A percentile compares a stretch with the other conserved stretches of the same genome.
Evolutionary conservation across 495 filamentous ascomycete genomes (phyloP).

Genomic region (Aspergillus cristatus): DNA sequence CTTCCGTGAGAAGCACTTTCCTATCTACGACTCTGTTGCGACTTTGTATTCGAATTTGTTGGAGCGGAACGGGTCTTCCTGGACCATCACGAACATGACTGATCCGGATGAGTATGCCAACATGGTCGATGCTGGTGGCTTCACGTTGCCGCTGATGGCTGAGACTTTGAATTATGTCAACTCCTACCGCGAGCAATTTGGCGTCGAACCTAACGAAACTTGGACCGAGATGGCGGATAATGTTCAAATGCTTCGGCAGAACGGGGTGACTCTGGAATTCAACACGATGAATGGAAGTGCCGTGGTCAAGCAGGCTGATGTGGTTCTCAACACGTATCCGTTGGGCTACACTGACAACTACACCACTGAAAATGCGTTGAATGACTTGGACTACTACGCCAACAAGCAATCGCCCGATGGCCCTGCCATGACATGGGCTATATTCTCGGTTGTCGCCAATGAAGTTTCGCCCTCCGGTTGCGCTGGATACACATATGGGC

Average conservation of each 20-base stretch:
- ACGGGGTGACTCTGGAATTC: constrained; percentile 66
- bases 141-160: constrained; percentile 56
- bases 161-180: constrained; percentile 49
- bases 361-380: constrained; percentile 37
- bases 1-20: constrained; percentile 45
- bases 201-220: constrained; percentile 38
- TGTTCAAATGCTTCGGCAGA: constrained; percentile 43
- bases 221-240: constrained; percentile 46
- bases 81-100: constrained; percentile 59
- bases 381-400: constrained; percentile 56
- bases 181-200: constrained; percentile 46
- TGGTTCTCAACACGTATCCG: constrained; percentile 51
- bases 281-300: constrained; percentile 54
- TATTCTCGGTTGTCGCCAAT: constrained; percentile 53
- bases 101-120: constrained; percentile 45
- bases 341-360: constrained; percentile 48
- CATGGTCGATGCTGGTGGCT: constrained; percentile 56
- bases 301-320: constrained; percentile 56
- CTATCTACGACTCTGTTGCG: constrained; percentile 50
- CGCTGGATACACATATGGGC: constrained; percentile 53
- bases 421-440: constrained; percentile 60
- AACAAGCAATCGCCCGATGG: constrained; percentile 53
- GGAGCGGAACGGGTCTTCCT: constrained; percentile 42
- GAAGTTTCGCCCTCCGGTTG: constrained; percentile 51
- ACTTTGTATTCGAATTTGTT: constrained; percentile 48